These are phyloP conservation scores for Sporothrix euskadiensis DNA, from an alignment of 2,329 filamentous ascomycete species.

Conservation along the genomic window DNA sequence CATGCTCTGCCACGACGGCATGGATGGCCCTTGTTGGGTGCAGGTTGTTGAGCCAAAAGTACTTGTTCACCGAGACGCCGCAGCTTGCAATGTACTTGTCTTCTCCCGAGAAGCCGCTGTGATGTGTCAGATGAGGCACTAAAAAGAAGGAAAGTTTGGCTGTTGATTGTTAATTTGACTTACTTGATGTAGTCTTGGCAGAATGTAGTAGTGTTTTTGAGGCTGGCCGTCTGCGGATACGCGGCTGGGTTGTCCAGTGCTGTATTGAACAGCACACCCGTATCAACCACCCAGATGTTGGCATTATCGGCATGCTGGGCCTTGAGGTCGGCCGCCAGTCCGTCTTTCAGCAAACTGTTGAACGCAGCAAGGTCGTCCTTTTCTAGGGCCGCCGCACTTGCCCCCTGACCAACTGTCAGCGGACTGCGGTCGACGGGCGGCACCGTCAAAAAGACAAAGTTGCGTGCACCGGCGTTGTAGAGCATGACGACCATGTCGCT, in stretches of 20 bases:
- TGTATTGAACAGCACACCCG: constrained; percentile 44
- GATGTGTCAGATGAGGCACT: neutral
- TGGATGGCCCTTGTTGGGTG: constrained; percentile 66
- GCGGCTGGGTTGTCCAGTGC: constrained; percentile 45
- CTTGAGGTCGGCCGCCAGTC: constrained; percentile 18
- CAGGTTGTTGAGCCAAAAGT: constrained; percentile 64
- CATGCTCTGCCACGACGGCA: constrained; percentile 55
- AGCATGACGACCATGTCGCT: constrained; percentile 47
- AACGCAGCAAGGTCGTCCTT: constrained; percentile 28
- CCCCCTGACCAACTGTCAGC: constrained; percentile 35
- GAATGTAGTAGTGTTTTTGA: constrained; percentile 58
- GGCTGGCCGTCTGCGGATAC: constrained; percentile 50
- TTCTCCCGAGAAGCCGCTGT: neutral
- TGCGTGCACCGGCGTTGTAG: constrained; percentile 55
- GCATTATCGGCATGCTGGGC: constrained; percentile 17
- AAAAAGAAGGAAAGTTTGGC: constrained; percentile 29
- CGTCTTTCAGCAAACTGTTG: constrained; percentile 23
- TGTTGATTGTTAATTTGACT: constrained; percentile 38
- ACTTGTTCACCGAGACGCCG: constrained; percentile 58
- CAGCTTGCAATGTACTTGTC: constrained; percentile 40
- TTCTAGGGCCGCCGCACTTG: constrained; percentile 37
- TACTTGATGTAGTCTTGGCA: constrained; percentile 58
- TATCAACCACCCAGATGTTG: constrained; percentile 43
- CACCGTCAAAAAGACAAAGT: constrained; percentile 61
- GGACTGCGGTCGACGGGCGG: constrained; percentile 52